Conservation (phyloP, 2,329 filamentous ascomycete species). For the Colletotrichum cuscutae region DNA sequence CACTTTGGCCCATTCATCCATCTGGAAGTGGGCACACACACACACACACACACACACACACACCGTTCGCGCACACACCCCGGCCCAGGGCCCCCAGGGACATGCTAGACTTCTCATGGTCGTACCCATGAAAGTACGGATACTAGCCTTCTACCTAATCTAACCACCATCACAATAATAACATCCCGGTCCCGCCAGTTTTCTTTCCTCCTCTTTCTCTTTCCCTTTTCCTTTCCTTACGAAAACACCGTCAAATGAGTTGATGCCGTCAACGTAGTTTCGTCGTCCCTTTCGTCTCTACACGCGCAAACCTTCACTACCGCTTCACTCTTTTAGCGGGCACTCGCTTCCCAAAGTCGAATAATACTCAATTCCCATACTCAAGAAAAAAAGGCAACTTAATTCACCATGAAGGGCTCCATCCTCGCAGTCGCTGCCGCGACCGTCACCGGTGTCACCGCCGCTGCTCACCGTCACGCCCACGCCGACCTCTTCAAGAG, state of each 20-base stretch:
- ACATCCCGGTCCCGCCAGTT: slow-evolving; percentile 51
- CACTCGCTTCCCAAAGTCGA: slow-evolving; percentile 66
- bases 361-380: slow-evolving; percentile 43
- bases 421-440: slow-evolving; percentile 73
- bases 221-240: slow-evolving; percentile 49
- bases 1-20: slow-evolving; percentile 24
- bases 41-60: slow-evolving; percentile 21
- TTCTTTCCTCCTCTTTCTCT: slow-evolving; percentile 47
- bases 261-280: slow-evolving; percentile 65
- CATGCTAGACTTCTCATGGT: slow-evolving; percentile 21
- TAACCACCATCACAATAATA: slow-evolving; percentile 48
- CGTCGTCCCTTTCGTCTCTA: slow-evolving; percentile 61
- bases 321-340: slow-evolving; percentile 93
- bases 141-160: slow-evolving; percentile 32
- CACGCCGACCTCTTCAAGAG: slow-evolving; percentile 70
- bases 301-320: slow-evolving; percentile 56
- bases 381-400: slow-evolving; percentile 40
- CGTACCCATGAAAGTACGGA: slow-evolving; percentile 32
- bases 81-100: slow-evolving; percentile 9
- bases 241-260: slow-evolving; percentile 58
- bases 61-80: slow-evolving; percentile 34
- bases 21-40: slow-evolving; percentile 20
- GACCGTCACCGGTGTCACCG: slow-evolving; percentile 66
- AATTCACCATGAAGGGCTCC: slow-evolving; percentile 78
- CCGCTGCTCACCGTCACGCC: slow-evolving; percentile 69